Evolutionary conservation across 352 stramenopile genomes (phyloP).

Genomic region (Globisporangium carolinianum): DNA sequence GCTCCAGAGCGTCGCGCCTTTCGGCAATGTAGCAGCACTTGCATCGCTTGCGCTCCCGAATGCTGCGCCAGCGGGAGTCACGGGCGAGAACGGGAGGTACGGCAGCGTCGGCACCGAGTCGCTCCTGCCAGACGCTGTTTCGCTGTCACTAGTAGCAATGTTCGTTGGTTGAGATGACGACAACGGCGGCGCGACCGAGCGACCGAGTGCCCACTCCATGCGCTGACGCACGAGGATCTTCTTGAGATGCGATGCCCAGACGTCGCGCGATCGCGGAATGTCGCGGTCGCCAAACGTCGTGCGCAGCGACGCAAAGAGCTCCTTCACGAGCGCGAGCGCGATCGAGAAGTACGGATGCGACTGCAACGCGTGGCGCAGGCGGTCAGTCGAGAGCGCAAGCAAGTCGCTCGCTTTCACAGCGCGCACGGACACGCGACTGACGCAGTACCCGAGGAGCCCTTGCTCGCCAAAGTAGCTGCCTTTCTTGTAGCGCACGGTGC

Average conservation of each 20-base stretch:
- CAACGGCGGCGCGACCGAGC: background rate
- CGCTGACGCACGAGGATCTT: constrained; percentile 12
- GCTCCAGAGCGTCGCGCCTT: constrained; percentile 17
- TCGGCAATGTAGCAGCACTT: background rate
- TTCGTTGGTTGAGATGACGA: background rate
- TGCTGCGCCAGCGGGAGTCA: too few species aligned
- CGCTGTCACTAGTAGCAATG: background rate
- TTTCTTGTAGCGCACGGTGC: constrained; percentile 17
- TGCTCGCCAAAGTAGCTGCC: constrained; percentile 60
- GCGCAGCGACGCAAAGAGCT: constrained; percentile 9
- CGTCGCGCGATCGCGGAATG: constrained; percentile 9
- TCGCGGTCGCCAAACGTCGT: constrained; percentile 1
- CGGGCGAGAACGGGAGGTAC: constrained; percentile 1
- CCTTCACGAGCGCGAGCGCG: constrained; percentile 13
- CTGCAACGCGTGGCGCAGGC: constrained; percentile 13
- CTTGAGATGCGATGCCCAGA: constrained; percentile 13
- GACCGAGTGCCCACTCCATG: constrained; percentile 14
- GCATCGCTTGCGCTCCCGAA: background rate
- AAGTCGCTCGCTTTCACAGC: constrained; percentile 17
- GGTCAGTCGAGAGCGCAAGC: constrained; percentile 8
- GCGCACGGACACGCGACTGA: constrained; percentile 17
- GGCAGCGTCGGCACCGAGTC: background rate
- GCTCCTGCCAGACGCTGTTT: background rate
- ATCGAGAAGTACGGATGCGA: constrained; percentile 15
- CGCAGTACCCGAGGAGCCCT: constrained; percentile 47